These are phyloP conservation scores for Fusarium tuaranense DNA, from an alignment of 2,329 filamentous ascomycete species.

Conservation along the genomic window DNA sequence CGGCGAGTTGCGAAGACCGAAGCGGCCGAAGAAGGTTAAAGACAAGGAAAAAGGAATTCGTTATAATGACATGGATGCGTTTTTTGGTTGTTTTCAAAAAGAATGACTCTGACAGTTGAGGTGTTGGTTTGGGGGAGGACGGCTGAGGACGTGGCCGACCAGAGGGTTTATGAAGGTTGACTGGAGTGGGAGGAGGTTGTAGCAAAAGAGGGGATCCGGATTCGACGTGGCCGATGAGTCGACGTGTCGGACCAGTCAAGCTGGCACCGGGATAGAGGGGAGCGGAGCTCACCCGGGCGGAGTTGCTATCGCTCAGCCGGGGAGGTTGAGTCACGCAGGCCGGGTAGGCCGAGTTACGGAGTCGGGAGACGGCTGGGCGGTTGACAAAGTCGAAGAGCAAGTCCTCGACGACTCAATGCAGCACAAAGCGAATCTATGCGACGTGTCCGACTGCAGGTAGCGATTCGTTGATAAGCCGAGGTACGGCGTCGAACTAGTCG, in stretches of 20 bases:
- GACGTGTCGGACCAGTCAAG: constrained; percentile 46
- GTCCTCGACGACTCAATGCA: constrained; percentile 44
- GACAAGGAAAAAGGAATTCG: constrained; percentile 52
- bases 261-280: constrained; percentile 44
- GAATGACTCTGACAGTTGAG: constrained; percentile 45
- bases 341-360: constrained; percentile 30
- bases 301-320: constrained; percentile 40
- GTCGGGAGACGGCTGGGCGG: constrained; percentile 18
- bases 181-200: constrained; percentile 11
- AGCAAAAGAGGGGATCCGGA: constrained; percentile 30
- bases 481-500: constrained; percentile 15
- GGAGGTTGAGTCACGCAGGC: constrained; percentile 41
- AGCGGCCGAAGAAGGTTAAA: constrained; percentile 46
- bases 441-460: constrained; percentile 10
- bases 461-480: constrained; percentile 26
- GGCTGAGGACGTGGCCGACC: constrained; percentile 48
- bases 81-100: constrained; percentile 44
- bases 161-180: constrained; percentile 23
- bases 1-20: constrained; percentile 45
- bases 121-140: constrained; percentile 25
- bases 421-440: constrained; percentile 27
- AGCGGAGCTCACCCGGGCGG: constrained; percentile 47
- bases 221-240: constrained; percentile 45
- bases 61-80: constrained; percentile 59
- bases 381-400: constrained; percentile 32